A percentile compares a stretch with the other conserved stretches of the same genome.
These are phyloP conservation scores for Chara braunii DNA, from an alignment of 139 green algal genomes.

Conservation along the genomic window DNA sequence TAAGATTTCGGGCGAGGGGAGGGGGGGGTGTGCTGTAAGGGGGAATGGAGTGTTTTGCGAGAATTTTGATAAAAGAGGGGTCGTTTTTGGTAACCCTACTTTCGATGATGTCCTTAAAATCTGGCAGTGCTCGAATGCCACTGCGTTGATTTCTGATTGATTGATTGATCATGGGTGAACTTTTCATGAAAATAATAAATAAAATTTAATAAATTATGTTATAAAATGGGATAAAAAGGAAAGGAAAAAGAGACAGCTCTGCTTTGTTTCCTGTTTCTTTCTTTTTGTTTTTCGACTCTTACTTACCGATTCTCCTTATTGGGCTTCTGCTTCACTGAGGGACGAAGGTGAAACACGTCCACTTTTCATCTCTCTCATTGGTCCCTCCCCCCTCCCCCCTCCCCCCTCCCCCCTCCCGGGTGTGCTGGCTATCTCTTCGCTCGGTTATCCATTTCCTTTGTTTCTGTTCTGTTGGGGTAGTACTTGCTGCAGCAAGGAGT, in stretches of 20 bases:
- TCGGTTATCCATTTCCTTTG: constrained; percentile 39
- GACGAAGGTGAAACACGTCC: background rate
- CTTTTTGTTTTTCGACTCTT: background rate
- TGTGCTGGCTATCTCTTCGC: background rate
- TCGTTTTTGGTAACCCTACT: too few relatives aligned
- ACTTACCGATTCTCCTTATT: background rate
- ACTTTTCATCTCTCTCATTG: background rate
- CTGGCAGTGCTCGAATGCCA: too few relatives aligned
- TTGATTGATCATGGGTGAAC: background rate
- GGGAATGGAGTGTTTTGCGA: background rate
- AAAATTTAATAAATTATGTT: background rate
- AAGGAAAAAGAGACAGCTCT: background rate
- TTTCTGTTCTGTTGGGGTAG: too few relatives aligned
- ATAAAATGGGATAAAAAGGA: background rate
- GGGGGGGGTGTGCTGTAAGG: background rate
- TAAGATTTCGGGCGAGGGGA: background rate
- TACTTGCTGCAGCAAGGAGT: too few relatives aligned
- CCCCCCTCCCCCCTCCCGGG: background rate
- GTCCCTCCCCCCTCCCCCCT: background rate
- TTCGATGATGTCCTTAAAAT: too few relatives aligned
- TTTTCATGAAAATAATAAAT: background rate
- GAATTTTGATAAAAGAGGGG: background rate
- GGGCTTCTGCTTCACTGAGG: background rate
- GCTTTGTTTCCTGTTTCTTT: background rate
- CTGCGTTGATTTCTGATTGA: too few relatives aligned